Percentiles rank a stretch among this genome's conserved stretches.
Evolutionary conservation across 2,329 filamentous ascomycete species (phyloP).

Genomic region (Verticillium dahliae): DNA sequence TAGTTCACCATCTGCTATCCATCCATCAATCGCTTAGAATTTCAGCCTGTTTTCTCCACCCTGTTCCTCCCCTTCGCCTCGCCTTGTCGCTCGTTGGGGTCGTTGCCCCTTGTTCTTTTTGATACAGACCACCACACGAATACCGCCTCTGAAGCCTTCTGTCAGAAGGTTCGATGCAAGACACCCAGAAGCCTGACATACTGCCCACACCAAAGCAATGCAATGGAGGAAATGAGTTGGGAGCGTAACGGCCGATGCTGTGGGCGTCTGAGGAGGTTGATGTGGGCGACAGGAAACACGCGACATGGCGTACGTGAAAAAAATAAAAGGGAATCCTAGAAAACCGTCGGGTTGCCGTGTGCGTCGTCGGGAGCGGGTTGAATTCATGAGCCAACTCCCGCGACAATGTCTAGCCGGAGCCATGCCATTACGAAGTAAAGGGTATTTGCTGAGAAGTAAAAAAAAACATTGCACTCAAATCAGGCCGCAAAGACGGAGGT

Average conservation of each 20-base stretch:
- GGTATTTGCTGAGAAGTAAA: slow-evolving; percentile 35
- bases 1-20: slow-evolving; percentile 9
- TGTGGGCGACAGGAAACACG: not conserved
- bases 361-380: slow-evolving; percentile 9
- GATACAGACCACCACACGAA: not conserved
- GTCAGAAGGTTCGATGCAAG: not conserved
- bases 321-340: slow-evolving; percentile 10
- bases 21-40: slow-evolving; percentile 4
- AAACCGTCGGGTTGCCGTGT: slow-evolving; percentile 11
- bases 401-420: slow-evolving; percentile 11
- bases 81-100: not conserved
- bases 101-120: not conserved
- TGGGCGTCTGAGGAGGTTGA: not conserved
- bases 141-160: not conserved
- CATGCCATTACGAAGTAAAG: slow-evolving; percentile 25
- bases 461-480: slow-evolving; percentile 57
- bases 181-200: not conserved
- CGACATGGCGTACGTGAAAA: slow-evolving; percentile 7
- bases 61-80: not conserved
- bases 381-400: slow-evolving; percentile 13
- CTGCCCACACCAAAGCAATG: not conserved
- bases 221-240: not conserved
- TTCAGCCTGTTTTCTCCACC: slow-evolving; percentile 1
- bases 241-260: not conserved
- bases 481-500: slow-evolving; percentile 91